Conservation (phyloP, 2,329 filamentous ascomycete species). For the Phaeosphaeria sp. region DNA sequence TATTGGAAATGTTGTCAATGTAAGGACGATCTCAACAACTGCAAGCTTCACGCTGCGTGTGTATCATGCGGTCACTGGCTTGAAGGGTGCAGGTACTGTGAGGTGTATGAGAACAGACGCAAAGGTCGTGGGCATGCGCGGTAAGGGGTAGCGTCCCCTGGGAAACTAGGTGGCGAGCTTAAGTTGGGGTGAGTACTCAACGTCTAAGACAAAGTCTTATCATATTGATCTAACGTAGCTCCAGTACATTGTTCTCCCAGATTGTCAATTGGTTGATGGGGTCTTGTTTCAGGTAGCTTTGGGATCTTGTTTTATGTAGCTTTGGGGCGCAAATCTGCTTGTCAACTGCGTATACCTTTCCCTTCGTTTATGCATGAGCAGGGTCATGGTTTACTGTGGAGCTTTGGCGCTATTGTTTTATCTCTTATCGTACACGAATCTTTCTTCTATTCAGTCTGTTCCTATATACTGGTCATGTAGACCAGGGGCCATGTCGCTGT, state of each 20-base stretch:
- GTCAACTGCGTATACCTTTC: not conserved
- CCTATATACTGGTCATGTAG: not conserved
- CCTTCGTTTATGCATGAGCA: not conserved
- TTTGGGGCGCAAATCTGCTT: no score
- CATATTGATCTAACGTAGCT: not conserved
- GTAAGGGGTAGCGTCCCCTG: not conserved
- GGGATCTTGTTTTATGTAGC: no score
- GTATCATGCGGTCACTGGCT: slow-evolving; percentile 3
- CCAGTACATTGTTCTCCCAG: not conserved
- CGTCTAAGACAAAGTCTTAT: not conserved
- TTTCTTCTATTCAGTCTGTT: not conserved
- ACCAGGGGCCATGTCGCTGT: not conserved
- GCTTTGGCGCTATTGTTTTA: not conserved
- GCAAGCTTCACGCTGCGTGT: not conserved
- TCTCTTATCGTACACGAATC: not conserved
- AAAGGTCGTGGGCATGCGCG: not conserved
- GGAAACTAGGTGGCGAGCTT: not conserved
- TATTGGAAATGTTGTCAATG: slow-evolving; percentile 6
- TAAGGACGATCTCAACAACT: slow-evolving; percentile 4
- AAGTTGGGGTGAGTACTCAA: not conserved
- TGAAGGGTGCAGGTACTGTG: not conserved
- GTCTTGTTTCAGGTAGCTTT: no score
- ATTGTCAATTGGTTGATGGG: not conserved
- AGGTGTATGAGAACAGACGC: not conserved
- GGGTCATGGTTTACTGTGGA: not conserved